phyloP scores from a whole-genome alignment of 495 filamentous ascomycete genomes.

The Penicillium coffeae region DNA sequence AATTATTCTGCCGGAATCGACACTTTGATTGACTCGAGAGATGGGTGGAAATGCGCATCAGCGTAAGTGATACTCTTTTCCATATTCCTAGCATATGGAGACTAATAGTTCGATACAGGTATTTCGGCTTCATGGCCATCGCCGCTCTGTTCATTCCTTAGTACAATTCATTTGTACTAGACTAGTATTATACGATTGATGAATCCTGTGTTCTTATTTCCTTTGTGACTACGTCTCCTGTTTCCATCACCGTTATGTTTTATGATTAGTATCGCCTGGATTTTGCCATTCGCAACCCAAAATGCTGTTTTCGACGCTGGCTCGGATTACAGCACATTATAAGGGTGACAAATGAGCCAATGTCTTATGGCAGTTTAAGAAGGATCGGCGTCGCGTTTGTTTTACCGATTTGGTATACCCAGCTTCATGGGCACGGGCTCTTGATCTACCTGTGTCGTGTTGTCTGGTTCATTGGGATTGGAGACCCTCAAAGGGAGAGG shows the following conservation, averaged over 20 bases:
- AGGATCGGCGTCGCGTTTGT: not conserved
- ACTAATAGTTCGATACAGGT: too few species aligned
- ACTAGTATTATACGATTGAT: slow-evolving; percentile 5
- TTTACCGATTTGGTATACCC: not conserved
- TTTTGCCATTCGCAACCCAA: not conserved
- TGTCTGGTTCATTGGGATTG: not conserved
- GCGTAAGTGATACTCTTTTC: slow-evolving; percentile 24
- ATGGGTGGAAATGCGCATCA: slow-evolving; percentile 41
- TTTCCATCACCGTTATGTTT: not conserved
- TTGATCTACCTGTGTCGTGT: not conserved
- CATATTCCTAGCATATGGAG: not conserved
- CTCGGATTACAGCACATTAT: not conserved
- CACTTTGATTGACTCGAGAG: slow-evolving; percentile 32
- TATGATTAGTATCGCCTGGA: not conserved
- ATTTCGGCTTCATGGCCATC: slow-evolving; percentile 41
- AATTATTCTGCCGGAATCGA: slow-evolving; percentile 36
- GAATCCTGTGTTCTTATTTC: slow-evolving; percentile 9
- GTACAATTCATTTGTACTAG: not conserved
- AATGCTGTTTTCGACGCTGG: not conserved
- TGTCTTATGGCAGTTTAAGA: not conserved
- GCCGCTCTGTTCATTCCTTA: slow-evolving; percentile 41
- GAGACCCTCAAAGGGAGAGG: not conserved
- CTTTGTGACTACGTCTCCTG: slow-evolving; percentile 1
- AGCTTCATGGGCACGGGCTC: not conserved
- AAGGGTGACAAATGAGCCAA: not conserved